Conservation (phyloP, 176 grass and related monocot genomes). For the Oryza glumipatula region DNA sequence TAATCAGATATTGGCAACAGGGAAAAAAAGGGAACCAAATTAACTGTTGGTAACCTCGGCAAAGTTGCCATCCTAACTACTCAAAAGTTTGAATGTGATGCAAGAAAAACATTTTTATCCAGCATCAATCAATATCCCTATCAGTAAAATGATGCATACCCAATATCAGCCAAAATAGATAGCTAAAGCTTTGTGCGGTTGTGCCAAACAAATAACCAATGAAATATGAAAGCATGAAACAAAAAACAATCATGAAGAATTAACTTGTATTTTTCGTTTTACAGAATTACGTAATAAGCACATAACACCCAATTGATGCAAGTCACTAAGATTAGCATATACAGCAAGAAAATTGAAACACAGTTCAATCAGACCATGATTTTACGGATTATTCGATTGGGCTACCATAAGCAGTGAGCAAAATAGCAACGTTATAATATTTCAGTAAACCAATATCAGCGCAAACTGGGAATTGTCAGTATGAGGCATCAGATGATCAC, state of each 20-base stretch:
- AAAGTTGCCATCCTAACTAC: slow-evolving; percentile 43
- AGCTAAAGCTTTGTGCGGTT: not conserved
- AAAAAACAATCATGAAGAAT: not conserved
- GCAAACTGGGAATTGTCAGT: not conserved
- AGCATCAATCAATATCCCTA: not conserved
- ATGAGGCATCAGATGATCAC: not conserved
- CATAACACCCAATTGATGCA: not conserved
- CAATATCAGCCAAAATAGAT: not conserved
- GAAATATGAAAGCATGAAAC: not conserved
- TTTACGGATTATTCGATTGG: not conserved
- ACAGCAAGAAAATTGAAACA: not conserved
- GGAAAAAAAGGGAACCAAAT: slow-evolving; percentile 66
- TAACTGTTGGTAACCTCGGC: slow-evolving; percentile 51
- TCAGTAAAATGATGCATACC: not conserved
- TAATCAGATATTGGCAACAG: slow-evolving; percentile 45
- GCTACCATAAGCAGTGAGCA: not conserved
- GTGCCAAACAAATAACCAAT: not conserved
- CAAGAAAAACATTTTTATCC: not conserved
- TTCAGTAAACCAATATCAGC: not conserved
- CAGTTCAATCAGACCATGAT: not conserved
- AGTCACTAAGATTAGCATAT: not conserved
- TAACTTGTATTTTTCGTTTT: too few species aligned
- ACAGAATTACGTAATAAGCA: not conserved
- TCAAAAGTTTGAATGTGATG: not conserved
- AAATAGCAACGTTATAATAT: not conserved